Base-by-base conservation (phyloP, 75 land plant species). In the Azolla pinnata region DNA sequence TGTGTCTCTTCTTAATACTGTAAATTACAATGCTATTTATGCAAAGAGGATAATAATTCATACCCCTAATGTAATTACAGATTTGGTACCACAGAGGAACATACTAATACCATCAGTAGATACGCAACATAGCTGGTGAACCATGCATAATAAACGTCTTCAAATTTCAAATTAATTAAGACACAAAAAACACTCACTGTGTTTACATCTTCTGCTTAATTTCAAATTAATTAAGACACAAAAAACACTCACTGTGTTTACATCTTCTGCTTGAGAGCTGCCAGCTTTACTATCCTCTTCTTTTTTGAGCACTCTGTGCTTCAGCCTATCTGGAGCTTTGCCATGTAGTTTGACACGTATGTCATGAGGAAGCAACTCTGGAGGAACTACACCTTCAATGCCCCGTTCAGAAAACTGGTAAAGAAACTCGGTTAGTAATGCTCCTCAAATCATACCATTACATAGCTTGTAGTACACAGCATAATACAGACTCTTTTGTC, bases 321-420 rank as follows among this genome's bases (percentile, higher is more conserved):
- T 89, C 14, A 79, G 38, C 57, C 64, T 81, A 46, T 95, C 99
- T 44, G 48, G 60, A 25, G 78, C 76, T 66, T 88, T 91, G 17
- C 65, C 64, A 61, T 83, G 79, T 60, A 76, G 66, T 54, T 83
- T 81, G 35, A 64, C 60, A 45, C 88, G 78, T 7, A 95, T 77
- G 44, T 86, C 96, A 38, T 76, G 69, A 31, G 90, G 78, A 34
- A 95, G 60, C 31, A 95, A 78, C 62, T 95, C 99, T 35, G 79
- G 74, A 29, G 99, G 99, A 2, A 95, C 85, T 53, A 95, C 99
- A 30, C 96, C 96, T 68, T 85, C 87, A 52, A 95, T 81, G 2
- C 96, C 90, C 71, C 71, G 74, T 8, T 95, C 99, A 33, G 99
- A 81, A 44, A 81, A 88, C 91, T 90, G 79, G 49, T 2, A 46